Evolutionary conservation across 805 yeast genomes (phyloP).

Genomic region (Saccharomycopsis sp.): DNA sequence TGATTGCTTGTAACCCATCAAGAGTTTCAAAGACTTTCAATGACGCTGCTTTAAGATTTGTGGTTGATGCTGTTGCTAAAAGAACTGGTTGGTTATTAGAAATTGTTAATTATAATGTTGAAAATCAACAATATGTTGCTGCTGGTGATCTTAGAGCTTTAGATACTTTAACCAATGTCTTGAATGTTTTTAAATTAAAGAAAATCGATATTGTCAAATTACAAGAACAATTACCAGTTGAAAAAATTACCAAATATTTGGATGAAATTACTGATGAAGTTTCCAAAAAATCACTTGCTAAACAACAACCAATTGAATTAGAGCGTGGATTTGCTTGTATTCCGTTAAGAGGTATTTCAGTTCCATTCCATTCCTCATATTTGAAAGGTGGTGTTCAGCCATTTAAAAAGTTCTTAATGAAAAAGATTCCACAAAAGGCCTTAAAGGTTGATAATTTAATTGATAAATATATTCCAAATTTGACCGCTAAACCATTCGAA

Average conservation of each 20-base stretch:
- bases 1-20: slow-evolving; percentile 97
- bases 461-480: slow-evolving; percentile 95
- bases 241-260: slow-evolving; percentile 82
- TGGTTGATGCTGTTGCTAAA: slow-evolving; percentile 75
- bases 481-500: slow-evolving; percentile 95
- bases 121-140: slow-evolving; percentile 95
- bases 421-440: slow-evolving; percentile 91
- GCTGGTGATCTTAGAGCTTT: slow-evolving; percentile 97
- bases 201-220: slow-evolving; percentile 87
- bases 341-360: slow-evolving; percentile 98
- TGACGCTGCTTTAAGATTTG: slow-evolving; percentile 90
- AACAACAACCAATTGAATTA: slow-evolving; percentile 93
- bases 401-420: slow-evolving; percentile 92
- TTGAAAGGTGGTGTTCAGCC: slow-evolving; percentile 98
- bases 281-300: slow-evolving; percentile 67
- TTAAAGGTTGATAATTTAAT: slow-evolving; percentile 90
- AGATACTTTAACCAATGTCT: slow-evolving; percentile 85
- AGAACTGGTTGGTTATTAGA: slow-evolving; percentile 92
- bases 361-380: slow-evolving; percentile 99
- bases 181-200: slow-evolving; percentile 87
- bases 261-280: slow-evolving; percentile 82
- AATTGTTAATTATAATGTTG: slow-evolving; percentile 97
- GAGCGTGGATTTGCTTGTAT: slow-evolving; percentile 98
- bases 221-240: slow-evolving; percentile 72
- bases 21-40: slow-evolving; percentile 81